A percentile compares a stretch with the other conserved stretches of the same genome.
Conservation (phyloP, 2,329 filamentous ascomycete species). For the Aspergillus tamarii region DNA sequence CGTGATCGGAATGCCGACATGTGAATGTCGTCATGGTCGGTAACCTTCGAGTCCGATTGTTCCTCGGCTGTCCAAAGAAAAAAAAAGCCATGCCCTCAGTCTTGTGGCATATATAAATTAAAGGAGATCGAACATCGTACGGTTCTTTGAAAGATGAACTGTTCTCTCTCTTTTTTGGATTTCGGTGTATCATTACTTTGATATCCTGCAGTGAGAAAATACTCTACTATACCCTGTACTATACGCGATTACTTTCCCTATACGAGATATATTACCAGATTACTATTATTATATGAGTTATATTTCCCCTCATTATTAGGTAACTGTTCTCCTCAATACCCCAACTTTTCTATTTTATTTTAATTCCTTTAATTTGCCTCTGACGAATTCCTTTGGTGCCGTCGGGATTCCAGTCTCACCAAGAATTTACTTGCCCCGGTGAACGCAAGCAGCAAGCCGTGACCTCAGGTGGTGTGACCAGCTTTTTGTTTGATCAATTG, state of each 20-base stretch:
- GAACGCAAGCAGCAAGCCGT: slow-evolving; percentile 38
- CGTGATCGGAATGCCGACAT: slow-evolving; percentile 5
- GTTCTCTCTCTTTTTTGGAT: not conserved
- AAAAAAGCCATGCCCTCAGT: not conserved
- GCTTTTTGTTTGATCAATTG: slow-evolving; percentile 6
- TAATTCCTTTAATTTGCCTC: not conserved
- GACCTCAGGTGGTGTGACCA: slow-evolving; percentile 30
- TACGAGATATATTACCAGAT: not conserved
- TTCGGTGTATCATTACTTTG: not conserved
- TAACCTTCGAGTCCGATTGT: not conserved
- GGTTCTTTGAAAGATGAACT: not conserved
- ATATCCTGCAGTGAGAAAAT: not conserved
- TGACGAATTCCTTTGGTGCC: slow-evolving; percentile 2
- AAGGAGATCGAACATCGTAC: not conserved
- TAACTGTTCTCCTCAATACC: slow-evolving; percentile 1
- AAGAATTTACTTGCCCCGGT: slow-evolving; percentile 26
- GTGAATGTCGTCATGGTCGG: slow-evolving; percentile 11
- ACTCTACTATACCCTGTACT: not conserved
- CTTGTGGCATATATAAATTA: not conserved
- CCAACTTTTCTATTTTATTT: not conserved
- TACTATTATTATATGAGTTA: slow-evolving; percentile 7
- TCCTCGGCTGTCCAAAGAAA: not conserved
- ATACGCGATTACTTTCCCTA: not conserved
- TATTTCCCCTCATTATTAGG: slow-evolving; percentile 9
- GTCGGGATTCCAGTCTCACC: slow-evolving; percentile 10